These are phyloP conservation scores for Carex sylvatica DNA, from an alignment of 202 grass and related monocot species.

Conservation along the genomic window DNA sequence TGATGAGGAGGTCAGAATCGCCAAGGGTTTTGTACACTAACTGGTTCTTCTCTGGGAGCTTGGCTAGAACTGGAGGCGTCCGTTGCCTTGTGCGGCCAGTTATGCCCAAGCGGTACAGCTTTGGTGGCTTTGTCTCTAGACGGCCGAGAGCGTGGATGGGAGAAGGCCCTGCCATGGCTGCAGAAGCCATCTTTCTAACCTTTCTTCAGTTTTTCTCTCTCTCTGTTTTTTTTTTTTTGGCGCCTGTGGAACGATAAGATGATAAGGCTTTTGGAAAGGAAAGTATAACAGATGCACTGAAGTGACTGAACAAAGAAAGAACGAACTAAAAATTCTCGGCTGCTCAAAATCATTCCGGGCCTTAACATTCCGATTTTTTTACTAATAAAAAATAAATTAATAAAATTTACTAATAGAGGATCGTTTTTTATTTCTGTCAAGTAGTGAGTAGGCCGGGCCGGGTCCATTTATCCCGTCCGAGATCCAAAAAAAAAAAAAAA, in stretches of 20 bases:
- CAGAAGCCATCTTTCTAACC: not conserved
- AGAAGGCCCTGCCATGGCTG: slow-evolving; percentile 10
- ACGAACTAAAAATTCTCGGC: no score
- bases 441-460: no score
- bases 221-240: not conserved
- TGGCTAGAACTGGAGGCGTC: slow-evolving; percentile 30
- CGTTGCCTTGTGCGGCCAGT: not conserved
- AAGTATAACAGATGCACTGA: no score
- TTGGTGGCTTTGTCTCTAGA: not conserved
- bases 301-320: no score
- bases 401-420: no score
- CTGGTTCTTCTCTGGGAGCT: slow-evolving; percentile 5
- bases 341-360: no score
- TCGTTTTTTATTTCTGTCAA: no score
- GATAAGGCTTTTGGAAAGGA: not conserved
- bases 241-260: not conserved
- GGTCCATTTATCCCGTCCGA: no score
- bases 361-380: no score
- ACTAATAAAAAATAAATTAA: no score
- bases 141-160: not conserved
- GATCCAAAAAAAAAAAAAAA: no score
- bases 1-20: slow-evolving; percentile 79
- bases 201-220: not conserved
- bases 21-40: slow-evolving; percentile 71
- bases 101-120: not conserved